Percentiles rank a stretch among this genome's conserved stretches.
Evolutionary conservation across 495 filamentous ascomycete genomes (phyloP).

Genomic region (Penicillium egyptiacum): DNA sequence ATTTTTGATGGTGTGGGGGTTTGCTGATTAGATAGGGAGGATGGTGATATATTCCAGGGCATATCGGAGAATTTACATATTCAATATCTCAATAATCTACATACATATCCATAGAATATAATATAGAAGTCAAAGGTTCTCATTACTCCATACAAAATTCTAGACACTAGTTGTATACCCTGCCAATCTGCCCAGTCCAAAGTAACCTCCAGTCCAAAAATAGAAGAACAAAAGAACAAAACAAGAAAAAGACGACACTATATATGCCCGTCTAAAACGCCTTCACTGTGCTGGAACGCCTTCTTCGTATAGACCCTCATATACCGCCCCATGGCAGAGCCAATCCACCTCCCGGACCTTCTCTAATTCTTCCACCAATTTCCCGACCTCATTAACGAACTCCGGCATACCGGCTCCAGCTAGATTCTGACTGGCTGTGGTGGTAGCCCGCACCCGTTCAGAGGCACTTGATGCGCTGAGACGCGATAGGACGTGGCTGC

Average conservation of each 20-base stretch:
- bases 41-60: background rate
- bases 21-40: slow-evolving; percentile 13
- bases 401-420: slow-evolving; percentile 80
- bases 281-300: slow-evolving; percentile 24
- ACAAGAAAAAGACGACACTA: background rate
- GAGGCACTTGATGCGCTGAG: slow-evolving; percentile 72
- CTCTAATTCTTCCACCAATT: slow-evolving; percentile 75
- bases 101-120: background rate
- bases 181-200: slow-evolving; percentile 11
- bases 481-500: slow-evolving; percentile 72
- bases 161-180: background rate
- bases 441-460: slow-evolving; percentile 78
- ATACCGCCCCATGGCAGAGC: slow-evolving; percentile 73
- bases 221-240: background rate
- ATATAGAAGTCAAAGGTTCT: background rate
- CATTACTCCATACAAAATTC: background rate
- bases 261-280: slow-evolving; percentile 6
- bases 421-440: slow-evolving; percentile 78
- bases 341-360: slow-evolving; percentile 78
- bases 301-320: slow-evolving; percentile 63
- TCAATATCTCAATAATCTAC: background rate
- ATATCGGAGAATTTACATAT: background rate
- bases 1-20: slow-evolving; percentile 12
- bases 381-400: slow-evolving; percentile 81
- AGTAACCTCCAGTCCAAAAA: background rate